Base-by-base conservation (phyloP, 768 basidiomycete genomes). In the Calocera viscosa region DNA sequence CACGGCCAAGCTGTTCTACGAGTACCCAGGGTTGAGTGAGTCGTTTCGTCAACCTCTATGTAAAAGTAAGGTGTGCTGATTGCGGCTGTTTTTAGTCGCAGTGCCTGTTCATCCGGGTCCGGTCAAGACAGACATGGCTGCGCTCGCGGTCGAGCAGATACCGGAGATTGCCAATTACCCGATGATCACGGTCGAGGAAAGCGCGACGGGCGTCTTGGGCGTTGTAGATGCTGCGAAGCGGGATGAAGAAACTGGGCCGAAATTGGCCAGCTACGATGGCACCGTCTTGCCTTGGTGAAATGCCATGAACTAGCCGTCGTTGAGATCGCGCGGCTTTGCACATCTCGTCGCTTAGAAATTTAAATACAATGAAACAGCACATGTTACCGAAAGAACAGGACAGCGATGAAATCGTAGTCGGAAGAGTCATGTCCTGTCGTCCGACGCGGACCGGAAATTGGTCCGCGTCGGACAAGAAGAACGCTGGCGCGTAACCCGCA, bases 161-260 rank as follows among this genome's bases (percentile, higher is more conserved):
- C 24, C 43, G 16, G 43, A 47, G 8, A 5, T 47, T 17, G 43
- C 5, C 43, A 47, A 47, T 7, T 17, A 19, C 19, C 43, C 43
- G 43, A 17, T 47, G 19, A 47, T 68, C 68, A 47, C 43, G 33
- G 14, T 53, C 34, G 43, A 64, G 19, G 60, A 68, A 12, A 64
- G 60, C 34, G 65, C 40, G 8, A 32, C n/a, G 10, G 65, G 41
- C 1, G 38, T 66, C n/a, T 28, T 68, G 14, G 17, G 19, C 7
- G 22, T 43, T 14, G 5, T 53, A 11, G 68, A 68, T 35, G 16
- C 26, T 17, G 43, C 65, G 1, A 68, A 32, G 17, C 2, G 28
- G 14, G 68, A 66, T 7, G 43, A 47, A 24, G 43, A 24, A 19
- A n/a, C n/a, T n/a, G 43, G 43, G 19, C 43, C 24, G 43, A 47